These are phyloP conservation scores for Ophiostoma sp. DNA, from an alignment of 2,329 filamentous ascomycete species.

Conservation along the genomic window DNA sequence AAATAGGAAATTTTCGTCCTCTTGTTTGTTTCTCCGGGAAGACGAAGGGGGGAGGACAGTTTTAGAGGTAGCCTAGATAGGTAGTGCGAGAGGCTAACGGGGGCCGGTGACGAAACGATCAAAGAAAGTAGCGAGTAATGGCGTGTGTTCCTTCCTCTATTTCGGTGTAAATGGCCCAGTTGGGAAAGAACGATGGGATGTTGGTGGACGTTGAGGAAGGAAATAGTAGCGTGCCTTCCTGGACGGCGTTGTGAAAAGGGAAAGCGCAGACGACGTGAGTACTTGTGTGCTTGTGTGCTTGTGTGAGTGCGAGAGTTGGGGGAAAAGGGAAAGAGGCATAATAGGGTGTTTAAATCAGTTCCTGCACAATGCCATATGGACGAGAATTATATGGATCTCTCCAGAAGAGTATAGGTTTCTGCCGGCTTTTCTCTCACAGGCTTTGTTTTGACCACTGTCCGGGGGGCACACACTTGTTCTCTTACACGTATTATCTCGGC, in stretches of 20 bases:
- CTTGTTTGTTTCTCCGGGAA: not conserved
- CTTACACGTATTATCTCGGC: not conserved
- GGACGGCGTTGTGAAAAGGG: not conserved
- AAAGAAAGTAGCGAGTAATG: constrained; percentile 16
- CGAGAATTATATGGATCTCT: not conserved
- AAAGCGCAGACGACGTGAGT: not conserved
- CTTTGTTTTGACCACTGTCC: not conserved
- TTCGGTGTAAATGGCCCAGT: constrained; percentile 10
- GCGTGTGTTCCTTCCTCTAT: not conserved
- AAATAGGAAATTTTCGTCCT: not conserved
- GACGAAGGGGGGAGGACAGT: not conserved
- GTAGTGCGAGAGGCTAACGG: constrained; percentile 28
- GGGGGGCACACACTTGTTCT: not conserved
- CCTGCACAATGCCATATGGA: not conserved
- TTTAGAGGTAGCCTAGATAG: constrained; percentile 24
- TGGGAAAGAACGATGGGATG: not conserved
- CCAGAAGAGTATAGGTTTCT: not conserved
- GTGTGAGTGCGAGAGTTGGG: not conserved
- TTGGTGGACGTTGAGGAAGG: not conserved
- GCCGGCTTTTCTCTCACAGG: not conserved
- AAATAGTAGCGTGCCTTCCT: constrained; percentile 5
- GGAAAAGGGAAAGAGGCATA: not conserved
- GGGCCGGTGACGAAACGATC: constrained; percentile 20
- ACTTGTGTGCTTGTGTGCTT: not conserved
- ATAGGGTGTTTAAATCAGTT: not conserved